Evolutionary conservation across 140 eudicot species (phyloP), one percentile per base, ranked within the genome.

Genomic region (Cichorium intybus): DNA sequence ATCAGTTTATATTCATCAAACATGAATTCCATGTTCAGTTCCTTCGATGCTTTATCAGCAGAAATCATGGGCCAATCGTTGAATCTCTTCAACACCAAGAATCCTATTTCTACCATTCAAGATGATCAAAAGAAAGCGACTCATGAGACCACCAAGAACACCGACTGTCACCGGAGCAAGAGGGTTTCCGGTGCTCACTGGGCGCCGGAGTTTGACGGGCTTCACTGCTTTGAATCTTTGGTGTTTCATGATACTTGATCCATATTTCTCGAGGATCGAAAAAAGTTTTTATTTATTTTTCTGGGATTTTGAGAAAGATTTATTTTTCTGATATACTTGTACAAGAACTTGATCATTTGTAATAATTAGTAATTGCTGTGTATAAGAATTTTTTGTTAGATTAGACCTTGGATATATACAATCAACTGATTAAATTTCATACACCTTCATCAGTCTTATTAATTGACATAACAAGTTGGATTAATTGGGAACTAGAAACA

Each of bases 11-110:
- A 24, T 11, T 33, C 62, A 52, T 22, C 12, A 62, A 62, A 52
- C 26, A 74, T 76, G 81, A 77, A 73, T 68, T 77, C 78, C 23
- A 64, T 81, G 18, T 81, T 81, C 78, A 77, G 84, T 65, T 77
- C 86, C 14, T 81, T 81, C 64, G 80, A 81, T 63, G 87, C 75
- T 47, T 56, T 59, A 7, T 63, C 65, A 6, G 72, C 64, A 5
- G 83, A 73, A 11, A 45, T 62, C 52, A 23, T 73, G 20, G 48
- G 65, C 21, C 69, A 79, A 35, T 68, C 66, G 35, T 31, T 62
- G 11, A n/a, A 22, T 39, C 14, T 43, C 62, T 49, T 26, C 10
- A 62, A 62, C 24, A 24, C 59, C 52, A 77, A 60, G 3, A 31
- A 33, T 23, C 52, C 51, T 20, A 35, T 0, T 58, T n/a, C 56